These are phyloP conservation scores for Cryptococcus sp. DNA, from an alignment of 1,284 basidiomycete genomes.

Conservation along the genomic window DNA sequence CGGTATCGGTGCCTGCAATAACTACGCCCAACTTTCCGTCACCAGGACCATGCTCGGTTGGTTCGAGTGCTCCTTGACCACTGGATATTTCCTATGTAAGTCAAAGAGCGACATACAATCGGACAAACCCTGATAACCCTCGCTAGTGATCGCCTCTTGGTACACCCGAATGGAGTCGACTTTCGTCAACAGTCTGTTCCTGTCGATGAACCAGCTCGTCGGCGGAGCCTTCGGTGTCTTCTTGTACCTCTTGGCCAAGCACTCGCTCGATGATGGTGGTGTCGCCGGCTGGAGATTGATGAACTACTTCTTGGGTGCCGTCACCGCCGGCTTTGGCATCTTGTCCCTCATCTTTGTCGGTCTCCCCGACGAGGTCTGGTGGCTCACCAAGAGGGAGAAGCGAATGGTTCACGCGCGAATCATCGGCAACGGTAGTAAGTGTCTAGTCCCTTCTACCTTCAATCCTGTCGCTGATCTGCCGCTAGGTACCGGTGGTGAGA, in stretches of 20 bases:
- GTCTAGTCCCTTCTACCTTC: background rate
- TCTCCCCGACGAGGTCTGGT: slow-evolving; percentile 36
- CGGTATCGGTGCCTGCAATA: slow-evolving; percentile 31
- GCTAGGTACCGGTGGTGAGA: slow-evolving; percentile 23
- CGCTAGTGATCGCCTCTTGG: slow-evolving; percentile 32
- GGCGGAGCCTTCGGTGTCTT: slow-evolving; percentile 9
- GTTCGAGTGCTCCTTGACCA: slow-evolving; percentile 33
- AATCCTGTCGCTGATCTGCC: background rate
- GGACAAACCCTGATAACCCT: background rate
- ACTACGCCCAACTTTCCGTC: slow-evolving; percentile 26
- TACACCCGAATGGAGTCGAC: slow-evolving; percentile 33
- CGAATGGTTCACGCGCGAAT: slow-evolving; percentile 40
- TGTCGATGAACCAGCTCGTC: slow-evolving; percentile 35
- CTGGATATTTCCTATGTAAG: slow-evolving; percentile 32
- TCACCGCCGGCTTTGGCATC: slow-evolving; percentile 28
- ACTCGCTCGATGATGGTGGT: slow-evolving; percentile 16
- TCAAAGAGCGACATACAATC: background rate
- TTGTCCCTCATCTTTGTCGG: slow-evolving; percentile 34
- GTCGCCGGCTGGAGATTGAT: slow-evolving; percentile 35
- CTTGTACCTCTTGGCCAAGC: slow-evolving; percentile 32
- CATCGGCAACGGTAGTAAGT: slow-evolving; percentile 27
- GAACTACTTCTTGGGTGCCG: slow-evolving; percentile 38
- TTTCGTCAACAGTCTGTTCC: slow-evolving; percentile 24
- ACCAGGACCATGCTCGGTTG: slow-evolving; percentile 34
- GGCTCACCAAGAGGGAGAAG: slow-evolving; percentile 35